phyloP scores from a whole-genome alignment of 345 rosid species.

The Salix suchowensis region DNA sequence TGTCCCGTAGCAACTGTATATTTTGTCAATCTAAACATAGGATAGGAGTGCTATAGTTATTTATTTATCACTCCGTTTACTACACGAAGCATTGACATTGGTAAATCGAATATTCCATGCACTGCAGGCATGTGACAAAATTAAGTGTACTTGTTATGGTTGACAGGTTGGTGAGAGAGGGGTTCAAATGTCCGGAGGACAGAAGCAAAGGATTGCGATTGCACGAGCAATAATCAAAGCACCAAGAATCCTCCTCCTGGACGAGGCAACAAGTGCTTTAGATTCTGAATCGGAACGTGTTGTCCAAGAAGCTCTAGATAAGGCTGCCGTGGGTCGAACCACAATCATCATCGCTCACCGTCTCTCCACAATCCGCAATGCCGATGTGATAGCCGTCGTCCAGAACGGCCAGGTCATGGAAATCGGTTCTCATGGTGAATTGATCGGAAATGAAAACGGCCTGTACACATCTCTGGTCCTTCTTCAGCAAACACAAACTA shows the following conservation, averaged over 20 bases:
- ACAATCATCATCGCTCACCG: slow-evolving; percentile 34
- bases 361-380: slow-evolving; percentile 33
- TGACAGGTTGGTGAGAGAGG: slow-evolving; percentile 41
- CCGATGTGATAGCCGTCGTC: slow-evolving; percentile 24
- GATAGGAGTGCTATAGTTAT: too few species aligned
- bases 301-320: slow-evolving; percentile 34
- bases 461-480: slow-evolving; percentile 19
- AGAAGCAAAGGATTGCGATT: slow-evolving; percentile 41
- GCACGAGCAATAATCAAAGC: slow-evolving; percentile 38
- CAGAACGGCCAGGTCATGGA: slow-evolving; percentile 32
- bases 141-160: background rate
- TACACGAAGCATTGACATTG: too few species aligned
- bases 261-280: slow-evolving; percentile 42
- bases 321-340: slow-evolving; percentile 30
- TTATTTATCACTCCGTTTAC: too few species aligned
- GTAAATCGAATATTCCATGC: too few species aligned
- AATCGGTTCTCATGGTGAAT: slow-evolving; percentile 28
- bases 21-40: too few species aligned
- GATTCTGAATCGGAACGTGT: slow-evolving; percentile 34
- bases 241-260: slow-evolving; percentile 37
- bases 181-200: slow-evolving; percentile 41
- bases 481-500: slow-evolving; percentile 22
- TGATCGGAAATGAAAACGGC: slow-evolving; percentile 25
- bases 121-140: too few species aligned
- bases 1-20: too few species aligned